These are phyloP conservation scores for Pyrenophora graminea DNA, from an alignment of 2,329 filamentous ascomycete species.

Conservation along the genomic window DNA sequence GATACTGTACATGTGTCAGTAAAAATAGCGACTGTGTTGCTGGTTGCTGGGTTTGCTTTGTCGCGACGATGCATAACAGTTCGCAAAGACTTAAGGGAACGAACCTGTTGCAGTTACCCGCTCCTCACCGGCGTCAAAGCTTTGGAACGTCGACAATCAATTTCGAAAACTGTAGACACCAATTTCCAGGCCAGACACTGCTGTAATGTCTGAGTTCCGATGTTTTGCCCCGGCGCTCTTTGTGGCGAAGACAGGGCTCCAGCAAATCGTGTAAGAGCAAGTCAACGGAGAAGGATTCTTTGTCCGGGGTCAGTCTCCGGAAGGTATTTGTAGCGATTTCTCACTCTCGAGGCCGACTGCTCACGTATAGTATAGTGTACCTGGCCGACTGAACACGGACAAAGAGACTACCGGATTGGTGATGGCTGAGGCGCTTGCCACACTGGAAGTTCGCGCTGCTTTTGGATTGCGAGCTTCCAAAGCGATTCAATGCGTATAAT, in stretches of 20 bases:
- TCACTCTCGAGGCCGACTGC: conserved; percentile 39
- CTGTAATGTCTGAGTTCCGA: conserved; percentile 41
- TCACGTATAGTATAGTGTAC: conserved; percentile 41
- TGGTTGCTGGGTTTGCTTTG: conserved; percentile 39
- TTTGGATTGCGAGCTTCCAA: conserved; percentile 33
- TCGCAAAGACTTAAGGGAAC: conserved; percentile 35
- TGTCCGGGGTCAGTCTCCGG: conserved; percentile 41
- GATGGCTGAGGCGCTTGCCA: conserved; percentile 39
- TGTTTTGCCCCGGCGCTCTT: conserved; percentile 39
- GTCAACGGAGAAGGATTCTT: conserved; percentile 43
- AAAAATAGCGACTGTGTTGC: conserved; percentile 16
- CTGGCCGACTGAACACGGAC: conserved; percentile 46
- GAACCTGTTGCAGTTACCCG: conserved; percentile 44
- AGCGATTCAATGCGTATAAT: conserved; percentile 25
- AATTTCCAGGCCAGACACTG: conserved; percentile 28
- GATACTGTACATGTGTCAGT: conserved; percentile 37
- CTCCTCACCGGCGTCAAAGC: conserved; percentile 32
- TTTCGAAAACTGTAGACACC: conserved; percentile 26
- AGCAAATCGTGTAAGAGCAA: conserved; percentile 37
- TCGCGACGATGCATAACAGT: conserved; percentile 39
- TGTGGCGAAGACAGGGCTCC: conserved; percentile 36
- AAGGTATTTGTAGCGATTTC: conserved; percentile 47
- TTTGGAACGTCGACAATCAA: conserved; percentile 36
- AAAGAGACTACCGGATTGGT: conserved; percentile 48
- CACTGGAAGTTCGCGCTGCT: conserved; percentile 40